These are phyloP conservation scores for Hevea brasiliensis DNA, from an alignment of 345 rosid species.

Conservation along the genomic window DNA sequence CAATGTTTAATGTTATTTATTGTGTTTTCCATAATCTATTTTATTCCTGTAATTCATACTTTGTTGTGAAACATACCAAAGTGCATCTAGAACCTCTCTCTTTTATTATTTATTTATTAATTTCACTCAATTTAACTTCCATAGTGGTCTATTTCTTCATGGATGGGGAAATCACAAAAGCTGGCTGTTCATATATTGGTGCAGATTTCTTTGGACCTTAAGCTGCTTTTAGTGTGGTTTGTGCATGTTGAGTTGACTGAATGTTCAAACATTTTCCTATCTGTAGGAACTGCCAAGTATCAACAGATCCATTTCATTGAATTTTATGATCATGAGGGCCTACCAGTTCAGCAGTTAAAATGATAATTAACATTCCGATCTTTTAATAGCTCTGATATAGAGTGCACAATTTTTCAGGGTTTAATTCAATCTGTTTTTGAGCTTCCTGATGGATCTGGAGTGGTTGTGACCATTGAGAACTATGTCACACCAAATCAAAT, in stretches of 20 bases:
- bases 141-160: neutral
- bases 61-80: neutral
- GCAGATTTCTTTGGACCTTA: neutral
- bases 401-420: conserved; percentile 47
- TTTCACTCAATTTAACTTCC: neutral
- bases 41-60: neutral
- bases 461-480: conserved; percentile 79
- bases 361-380: neutral
- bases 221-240: neutral
- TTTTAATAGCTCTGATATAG: conserved; percentile 10
- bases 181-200: neutral
- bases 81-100: neutral
- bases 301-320: neutral
- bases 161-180: neutral
- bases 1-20: neutral
- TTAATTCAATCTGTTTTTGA: conserved; percentile 89
- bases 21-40: no score
- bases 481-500: conserved; percentile 82
- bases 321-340: neutral
- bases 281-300: neutral
- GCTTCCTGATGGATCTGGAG: conserved; percentile 89
- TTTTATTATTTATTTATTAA: no score
- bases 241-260: neutral
- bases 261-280: neutral
- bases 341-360: neutral